Evolutionary conservation across 257 asterid species (phyloP).

Genomic region (Jasminum sambac): DNA sequence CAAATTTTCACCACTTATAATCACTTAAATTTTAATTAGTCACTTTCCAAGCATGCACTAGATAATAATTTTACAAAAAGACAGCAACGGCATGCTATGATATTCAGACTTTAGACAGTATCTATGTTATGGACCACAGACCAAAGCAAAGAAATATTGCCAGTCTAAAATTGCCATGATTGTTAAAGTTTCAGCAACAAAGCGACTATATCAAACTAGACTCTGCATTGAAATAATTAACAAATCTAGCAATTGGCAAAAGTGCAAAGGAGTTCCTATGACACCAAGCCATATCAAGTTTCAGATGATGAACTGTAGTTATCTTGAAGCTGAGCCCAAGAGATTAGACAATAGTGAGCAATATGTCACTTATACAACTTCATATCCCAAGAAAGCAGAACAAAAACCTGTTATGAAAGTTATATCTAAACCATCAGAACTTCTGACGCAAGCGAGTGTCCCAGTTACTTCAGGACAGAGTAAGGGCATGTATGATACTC

Average conservation of each 20-base stretch:
- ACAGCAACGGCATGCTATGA: conserved; percentile 22
- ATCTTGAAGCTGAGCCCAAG: background rate
- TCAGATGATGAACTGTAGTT: background rate
- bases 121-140: conserved; percentile 13
- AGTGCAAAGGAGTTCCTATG: conserved; percentile 9
- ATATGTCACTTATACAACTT: background rate
- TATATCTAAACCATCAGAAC: background rate
- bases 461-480: background rate
- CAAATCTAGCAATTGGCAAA: background rate
- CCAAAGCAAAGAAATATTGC: conserved; percentile 5
- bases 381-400: background rate
- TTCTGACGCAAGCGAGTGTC: background rate
- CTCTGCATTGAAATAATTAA: background rate
- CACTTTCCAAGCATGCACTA: conserved; percentile 11
- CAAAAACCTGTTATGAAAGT: conserved; percentile 5
- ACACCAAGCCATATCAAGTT: background rate
- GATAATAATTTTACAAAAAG: conserved; percentile 25
- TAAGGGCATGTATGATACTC: too few relatives aligned
- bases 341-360: background rate
- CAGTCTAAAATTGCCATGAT: conserved; percentile 4
- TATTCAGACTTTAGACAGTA: conserved; percentile 1
- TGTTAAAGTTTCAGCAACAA: background rate
- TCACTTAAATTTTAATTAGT: too few relatives aligned
- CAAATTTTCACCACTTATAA: too few relatives aligned
- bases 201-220: conserved; percentile 15